A percentile compares a stretch with the other conserved stretches of the same genome.
phyloP scores from a whole-genome alignment of 2,329 filamentous ascomycete species.

The Lojkania enalia region DNA sequence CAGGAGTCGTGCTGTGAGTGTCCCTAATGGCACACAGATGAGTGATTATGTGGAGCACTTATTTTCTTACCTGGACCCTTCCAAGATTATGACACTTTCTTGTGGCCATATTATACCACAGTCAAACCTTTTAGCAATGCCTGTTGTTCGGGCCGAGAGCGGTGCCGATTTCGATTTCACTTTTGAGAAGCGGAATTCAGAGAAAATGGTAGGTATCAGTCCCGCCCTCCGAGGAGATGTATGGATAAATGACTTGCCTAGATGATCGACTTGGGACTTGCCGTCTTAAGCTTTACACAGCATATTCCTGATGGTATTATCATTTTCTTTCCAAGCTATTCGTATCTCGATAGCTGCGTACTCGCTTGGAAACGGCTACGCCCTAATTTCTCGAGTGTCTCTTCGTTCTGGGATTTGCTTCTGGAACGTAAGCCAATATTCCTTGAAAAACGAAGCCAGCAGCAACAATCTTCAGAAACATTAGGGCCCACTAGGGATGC shows the following conservation, averaged over 20 bases:
- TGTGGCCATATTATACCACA: slow-evolving; percentile 92
- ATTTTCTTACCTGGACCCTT: slow-evolving; percentile 70
- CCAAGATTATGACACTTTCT: slow-evolving; percentile 76
- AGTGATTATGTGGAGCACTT: slow-evolving; percentile 85
- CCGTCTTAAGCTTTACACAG: slow-evolving; percentile 71
- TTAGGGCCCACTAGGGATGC: slow-evolving; percentile 53
- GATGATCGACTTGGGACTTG: slow-evolving; percentile 72
- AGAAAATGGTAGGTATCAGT: slow-evolving; percentile 56
- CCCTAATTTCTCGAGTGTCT: not conserved
- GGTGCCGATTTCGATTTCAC: slow-evolving; percentile 78
- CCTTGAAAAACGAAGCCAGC: slow-evolving; percentile 39
- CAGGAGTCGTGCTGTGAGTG: not conserved
- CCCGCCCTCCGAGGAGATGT: not conserved
- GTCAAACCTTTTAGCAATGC: slow-evolving; percentile 77
- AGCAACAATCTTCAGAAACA: slow-evolving; percentile 57
- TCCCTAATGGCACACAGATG: slow-evolving; percentile 56
- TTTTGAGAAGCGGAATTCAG: slow-evolving; percentile 74
- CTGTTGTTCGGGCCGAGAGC: slow-evolving; percentile 58
- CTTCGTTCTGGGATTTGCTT: slow-evolving; percentile 59
- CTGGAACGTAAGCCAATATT: slow-evolving; percentile 59
- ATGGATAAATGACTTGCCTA: slow-evolving; percentile 24
- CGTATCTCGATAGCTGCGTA: slow-evolving; percentile 76
- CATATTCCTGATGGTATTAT: slow-evolving; percentile 87
- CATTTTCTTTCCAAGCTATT: slow-evolving; percentile 94
- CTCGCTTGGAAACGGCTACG: slow-evolving; percentile 45